Conservation (phyloP, 169 alveolate species). For the Perkinsus olseni region DNA sequence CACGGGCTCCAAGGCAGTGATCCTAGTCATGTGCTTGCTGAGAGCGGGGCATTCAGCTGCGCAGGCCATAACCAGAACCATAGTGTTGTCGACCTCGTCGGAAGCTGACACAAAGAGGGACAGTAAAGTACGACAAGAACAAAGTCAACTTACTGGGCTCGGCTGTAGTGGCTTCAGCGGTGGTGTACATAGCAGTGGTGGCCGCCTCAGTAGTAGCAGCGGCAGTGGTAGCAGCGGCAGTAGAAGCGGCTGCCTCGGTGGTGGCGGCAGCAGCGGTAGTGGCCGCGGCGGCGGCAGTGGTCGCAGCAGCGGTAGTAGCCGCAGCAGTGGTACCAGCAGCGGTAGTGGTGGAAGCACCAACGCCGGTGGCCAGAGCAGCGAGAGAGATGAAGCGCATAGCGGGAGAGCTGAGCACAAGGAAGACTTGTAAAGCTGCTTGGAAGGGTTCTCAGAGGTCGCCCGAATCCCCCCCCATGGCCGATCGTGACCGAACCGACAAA, state of each 20-base stretch:
- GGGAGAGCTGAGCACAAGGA: not conserved
- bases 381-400: not conserved
- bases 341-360: not conserved
- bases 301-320: not conserved
- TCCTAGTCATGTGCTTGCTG: too few species aligned
- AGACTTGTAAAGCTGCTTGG: not conserved
- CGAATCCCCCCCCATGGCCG: not conserved
- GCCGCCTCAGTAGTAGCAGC: not conserved
- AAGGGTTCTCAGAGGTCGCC: not conserved
- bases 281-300: not conserved
- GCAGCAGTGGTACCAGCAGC: conserved; percentile 3
- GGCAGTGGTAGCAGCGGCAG: conserved; percentile 9
- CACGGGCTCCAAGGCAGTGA: too few species aligned
- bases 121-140: not conserved
- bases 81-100: too few species aligned
- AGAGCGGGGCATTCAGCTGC: too few species aligned
- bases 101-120: not conserved
- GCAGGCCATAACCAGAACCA: too few species aligned
- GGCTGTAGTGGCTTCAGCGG: conserved; percentile 8
- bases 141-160: not conserved
- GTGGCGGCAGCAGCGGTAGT: conserved; percentile 7
- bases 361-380: not conserved
- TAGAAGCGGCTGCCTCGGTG: not conserved
- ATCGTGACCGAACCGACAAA: not conserved
- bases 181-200: not conserved